Evolutionary conservation across 495 filamentous ascomycete genomes (phyloP).

Genomic region (Penicillium roqueforti): DNA sequence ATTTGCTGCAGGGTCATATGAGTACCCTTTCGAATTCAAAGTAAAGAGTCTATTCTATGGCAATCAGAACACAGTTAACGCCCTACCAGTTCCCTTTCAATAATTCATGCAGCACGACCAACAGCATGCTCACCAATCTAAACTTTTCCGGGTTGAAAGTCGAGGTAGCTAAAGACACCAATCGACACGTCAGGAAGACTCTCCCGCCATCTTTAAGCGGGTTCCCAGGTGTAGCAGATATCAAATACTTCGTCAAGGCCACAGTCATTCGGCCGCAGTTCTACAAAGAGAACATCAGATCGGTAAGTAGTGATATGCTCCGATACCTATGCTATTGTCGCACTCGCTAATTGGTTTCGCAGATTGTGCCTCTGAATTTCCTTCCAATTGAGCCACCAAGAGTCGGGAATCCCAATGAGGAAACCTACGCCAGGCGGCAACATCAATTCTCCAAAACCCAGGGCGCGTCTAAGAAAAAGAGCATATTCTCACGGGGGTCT

Average conservation of each 20-base stretch:
- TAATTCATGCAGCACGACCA: slow-evolving; percentile 67
- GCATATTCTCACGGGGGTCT: slow-evolving; percentile 50
- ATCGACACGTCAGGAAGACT: slow-evolving; percentile 74
- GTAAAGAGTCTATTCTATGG: slow-evolving; percentile 27
- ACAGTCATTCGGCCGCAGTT: slow-evolving; percentile 78
- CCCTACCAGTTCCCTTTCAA: slow-evolving; percentile 72
- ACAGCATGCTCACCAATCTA: slow-evolving; percentile 54
- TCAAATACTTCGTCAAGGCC: slow-evolving; percentile 88
- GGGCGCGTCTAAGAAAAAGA: slow-evolving; percentile 43
- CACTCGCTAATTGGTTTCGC: slow-evolving; percentile 6
- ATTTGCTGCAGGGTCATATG: slow-evolving; percentile 71
- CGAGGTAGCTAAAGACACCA: slow-evolving; percentile 53
- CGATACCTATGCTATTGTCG: background rate
- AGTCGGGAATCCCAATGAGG: slow-evolving; percentile 59
- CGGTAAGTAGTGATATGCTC: slow-evolving; percentile 39
- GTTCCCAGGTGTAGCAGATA: slow-evolving; percentile 78
- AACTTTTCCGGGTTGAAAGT: slow-evolving; percentile 52
- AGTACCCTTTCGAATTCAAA: slow-evolving; percentile 91
- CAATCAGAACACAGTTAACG: background rate
- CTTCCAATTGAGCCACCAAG: slow-evolving; percentile 88
- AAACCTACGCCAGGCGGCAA: slow-evolving; percentile 77
- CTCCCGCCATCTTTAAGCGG: slow-evolving; percentile 83
- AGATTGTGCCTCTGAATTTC: slow-evolving; percentile 69
- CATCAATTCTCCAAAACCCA: slow-evolving; percentile 63
- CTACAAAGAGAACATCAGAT: slow-evolving; percentile 80